A percentile compares a stretch with the other conserved stretches of the same genome.
Conservation (phyloP, 2,329 filamentous ascomycete genomes). For the Aspergillus sp. region DNA sequence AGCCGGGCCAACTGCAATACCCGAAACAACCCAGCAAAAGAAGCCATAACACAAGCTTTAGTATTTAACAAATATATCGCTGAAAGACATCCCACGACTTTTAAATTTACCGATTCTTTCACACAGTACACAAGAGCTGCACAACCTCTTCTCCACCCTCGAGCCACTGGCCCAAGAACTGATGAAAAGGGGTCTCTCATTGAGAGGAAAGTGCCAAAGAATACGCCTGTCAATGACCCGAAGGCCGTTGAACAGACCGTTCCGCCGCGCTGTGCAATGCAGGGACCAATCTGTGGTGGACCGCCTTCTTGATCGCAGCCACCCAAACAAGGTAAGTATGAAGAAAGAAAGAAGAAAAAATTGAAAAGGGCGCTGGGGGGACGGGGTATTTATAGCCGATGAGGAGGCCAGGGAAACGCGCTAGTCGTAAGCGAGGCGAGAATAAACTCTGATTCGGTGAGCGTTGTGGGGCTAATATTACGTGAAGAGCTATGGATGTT, state of each 20-base stretch:
- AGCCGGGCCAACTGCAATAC: no score
- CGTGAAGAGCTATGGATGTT: neutral
- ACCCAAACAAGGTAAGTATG: slow-evolving; percentile 55
- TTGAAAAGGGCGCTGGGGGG: slow-evolving; percentile 18
- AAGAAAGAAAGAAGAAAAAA: slow-evolving; percentile 45
- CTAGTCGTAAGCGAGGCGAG: slow-evolving; percentile 22
- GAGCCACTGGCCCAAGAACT: slow-evolving; percentile 28
- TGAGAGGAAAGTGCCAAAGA: slow-evolving; percentile 38
- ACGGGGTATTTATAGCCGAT: slow-evolving; percentile 15
- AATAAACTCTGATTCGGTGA: slow-evolving; percentile 6
- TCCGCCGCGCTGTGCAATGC: slow-evolving; percentile 60
- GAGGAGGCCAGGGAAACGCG: slow-evolving; percentile 3
- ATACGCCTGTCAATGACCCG: slow-evolving; percentile 42
- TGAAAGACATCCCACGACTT: no score
- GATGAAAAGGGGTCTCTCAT: slow-evolving; percentile 35
- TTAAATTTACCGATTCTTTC: no score
- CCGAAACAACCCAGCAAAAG: no score
- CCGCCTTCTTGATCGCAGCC: slow-evolving; percentile 48
- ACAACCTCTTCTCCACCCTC: slow-evolving; percentile 35
- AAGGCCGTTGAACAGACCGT: slow-evolving; percentile 37
- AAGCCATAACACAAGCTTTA: no score
- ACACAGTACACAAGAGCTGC: no score
- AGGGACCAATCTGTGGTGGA: slow-evolving; percentile 50
- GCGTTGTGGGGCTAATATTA: neutral
- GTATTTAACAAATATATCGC: no score